phyloP scores from a whole-genome alignment of 2,329 filamentous ascomycete species.

The Penicillium sp. region DNA sequence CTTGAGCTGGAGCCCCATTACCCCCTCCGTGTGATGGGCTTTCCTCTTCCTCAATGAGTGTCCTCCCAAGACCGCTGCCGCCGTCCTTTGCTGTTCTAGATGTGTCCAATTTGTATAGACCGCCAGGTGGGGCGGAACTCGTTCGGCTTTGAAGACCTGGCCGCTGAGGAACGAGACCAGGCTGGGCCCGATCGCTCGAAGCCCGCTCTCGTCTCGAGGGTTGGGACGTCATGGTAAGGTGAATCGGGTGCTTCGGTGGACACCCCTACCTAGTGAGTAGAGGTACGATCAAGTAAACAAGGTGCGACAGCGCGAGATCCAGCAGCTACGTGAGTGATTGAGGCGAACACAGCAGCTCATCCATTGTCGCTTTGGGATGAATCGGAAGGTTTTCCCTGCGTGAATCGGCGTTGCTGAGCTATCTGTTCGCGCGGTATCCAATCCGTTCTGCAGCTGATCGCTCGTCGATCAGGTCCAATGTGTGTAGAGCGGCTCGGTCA shows the following conservation, averaged over 20 bases:
- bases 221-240: constrained; percentile 34
- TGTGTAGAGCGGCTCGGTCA: not conserved
- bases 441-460: constrained; percentile 17
- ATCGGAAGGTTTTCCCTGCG: constrained; percentile 11
- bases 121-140: constrained; percentile 40
- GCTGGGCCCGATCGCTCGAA: constrained; percentile 38
- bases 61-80: constrained; percentile 26
- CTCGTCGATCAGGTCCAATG: constrained; percentile 4
- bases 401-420: not conserved
- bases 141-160: constrained; percentile 41
- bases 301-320: constrained; percentile 29
- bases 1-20: constrained; percentile 22
- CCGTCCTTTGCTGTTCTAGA: constrained; percentile 26
- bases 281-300: constrained; percentile 26
- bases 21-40: constrained; percentile 19
- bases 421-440: not conserved
- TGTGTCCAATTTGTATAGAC: constrained; percentile 33
- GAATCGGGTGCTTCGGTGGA: constrained; percentile 20
- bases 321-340: constrained; percentile 37
- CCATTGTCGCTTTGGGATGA: constrained; percentile 36
- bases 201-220: constrained; percentile 36
- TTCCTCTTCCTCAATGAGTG: constrained; percentile 40
- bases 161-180: constrained; percentile 31
- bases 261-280: constrained; percentile 20
- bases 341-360: constrained; percentile 34